Evolutionary conservation across 2,329 filamentous ascomycete genomes (phyloP), one percentile per base, ranked within the genome.

Genomic region (Nemania sp.): DNA sequence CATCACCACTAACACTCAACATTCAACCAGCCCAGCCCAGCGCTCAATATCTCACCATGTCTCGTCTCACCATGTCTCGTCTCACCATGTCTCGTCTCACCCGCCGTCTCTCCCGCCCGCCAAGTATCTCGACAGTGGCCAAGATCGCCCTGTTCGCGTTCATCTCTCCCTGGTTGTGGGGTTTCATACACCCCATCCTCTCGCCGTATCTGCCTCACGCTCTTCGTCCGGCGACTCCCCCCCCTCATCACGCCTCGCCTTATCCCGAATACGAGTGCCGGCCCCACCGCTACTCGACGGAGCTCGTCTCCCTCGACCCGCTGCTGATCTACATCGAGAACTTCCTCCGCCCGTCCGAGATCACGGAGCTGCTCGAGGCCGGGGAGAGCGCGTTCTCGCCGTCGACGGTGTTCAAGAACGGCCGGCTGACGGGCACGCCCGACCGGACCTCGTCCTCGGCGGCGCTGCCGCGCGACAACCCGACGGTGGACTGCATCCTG

Each of bases 271-370:
- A 65, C 29, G 56, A 60, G 57, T 67, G 65, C 39, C 63, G 53
- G 17, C 57, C 61, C 1, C 73, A 76, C 21, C 56, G 67, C 13
- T 80, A 79, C 67, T 71, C 68, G 4, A 78, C 76, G 0, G 74
- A 78, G 55, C 73, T 80, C 43, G 69, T 80, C 40, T 79, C 76
- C 13, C 70, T 78, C 18, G 75, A 78, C 43, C 78, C 78, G 1
- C 68, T 80, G 1, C 70, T 79, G 9, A 76, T 80, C 60, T 80
- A 80, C 65, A 77, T 80, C 69, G 75, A 76, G 66, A 63, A 72
- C 55, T 77, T 79, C 68, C 68, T 79, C 40, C 63, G 71, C 2
- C 65, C 74, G 0, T 17, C 57, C 21, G 78, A 80, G 62, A 74
- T 74, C 39, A 54, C 68, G 0, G 69, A 73, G 2, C 70, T 79